These are phyloP conservation scores for Tulasnella sp. DNA, from an alignment of 768 basidiomycete species.

Conservation along the genomic window DNA sequence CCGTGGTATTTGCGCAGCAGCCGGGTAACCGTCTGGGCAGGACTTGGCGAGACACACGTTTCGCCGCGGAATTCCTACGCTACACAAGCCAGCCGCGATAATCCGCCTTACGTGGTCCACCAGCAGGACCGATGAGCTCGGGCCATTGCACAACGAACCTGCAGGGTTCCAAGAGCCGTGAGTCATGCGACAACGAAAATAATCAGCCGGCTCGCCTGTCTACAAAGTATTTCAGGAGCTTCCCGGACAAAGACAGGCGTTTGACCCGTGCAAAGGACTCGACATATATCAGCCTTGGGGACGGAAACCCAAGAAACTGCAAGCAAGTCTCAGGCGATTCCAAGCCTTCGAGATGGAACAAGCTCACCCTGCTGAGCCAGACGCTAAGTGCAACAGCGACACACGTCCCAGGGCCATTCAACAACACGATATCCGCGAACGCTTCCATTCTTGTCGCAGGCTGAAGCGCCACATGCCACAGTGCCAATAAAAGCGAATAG, in stretches of 20 bases:
- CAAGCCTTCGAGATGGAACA: conserved; percentile 3
- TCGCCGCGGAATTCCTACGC: too few species aligned
- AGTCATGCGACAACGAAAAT: too few species aligned
- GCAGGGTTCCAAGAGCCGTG: conserved; percentile 12
- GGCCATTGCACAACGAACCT: conserved; percentile 94
- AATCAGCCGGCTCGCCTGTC: conserved; percentile 59
- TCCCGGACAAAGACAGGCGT: conserved; percentile 72
- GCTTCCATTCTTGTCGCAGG: conserved; percentile 33
- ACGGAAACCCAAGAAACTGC: conserved; percentile 62
- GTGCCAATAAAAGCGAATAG: conserved; percentile 45
- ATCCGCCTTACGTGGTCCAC: conserved; percentile 30
- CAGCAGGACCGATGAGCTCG: conserved; percentile 33
- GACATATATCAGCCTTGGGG: conserved; percentile 69
- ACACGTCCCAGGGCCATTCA: conserved; percentile 95
- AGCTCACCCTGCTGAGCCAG: conserved; percentile 56
- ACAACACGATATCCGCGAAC: conserved; percentile 63
- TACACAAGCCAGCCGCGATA: conserved; percentile 58
- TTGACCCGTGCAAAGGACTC: conserved; percentile 88
- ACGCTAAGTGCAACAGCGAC: conserved; percentile 61
- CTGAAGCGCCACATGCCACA: conserved; percentile 45
- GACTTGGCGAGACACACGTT: too few species aligned
- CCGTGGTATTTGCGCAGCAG: too few species aligned
- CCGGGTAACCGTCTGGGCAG: too few species aligned
- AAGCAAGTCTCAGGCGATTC: conserved; percentile 10
- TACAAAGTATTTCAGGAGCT: conserved; percentile 63